A percentile compares a stretch with the other conserved stretches of the same genome.
phyloP scores from a whole-genome alignment of 345 rosid species.

The Populus davidiana region DNA sequence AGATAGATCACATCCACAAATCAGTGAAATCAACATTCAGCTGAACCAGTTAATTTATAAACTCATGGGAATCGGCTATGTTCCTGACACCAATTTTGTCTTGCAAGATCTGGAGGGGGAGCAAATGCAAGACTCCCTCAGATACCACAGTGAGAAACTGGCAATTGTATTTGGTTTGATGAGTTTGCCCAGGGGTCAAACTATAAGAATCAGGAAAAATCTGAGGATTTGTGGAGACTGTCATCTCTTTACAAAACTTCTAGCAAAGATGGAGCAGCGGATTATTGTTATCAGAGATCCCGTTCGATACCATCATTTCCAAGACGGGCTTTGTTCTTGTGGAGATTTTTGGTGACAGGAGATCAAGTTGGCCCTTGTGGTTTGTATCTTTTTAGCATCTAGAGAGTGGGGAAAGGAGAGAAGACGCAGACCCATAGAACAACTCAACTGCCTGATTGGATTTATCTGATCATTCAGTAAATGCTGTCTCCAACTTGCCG shows the following conservation, averaged over 20 bases:
- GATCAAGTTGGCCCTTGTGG: not conserved
- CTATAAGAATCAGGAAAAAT: slow-evolving; percentile 61
- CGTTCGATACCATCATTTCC: slow-evolving; percentile 61
- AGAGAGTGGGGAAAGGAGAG: not conserved
- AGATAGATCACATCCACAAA: slow-evolving; percentile 59
- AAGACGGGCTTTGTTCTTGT: slow-evolving; percentile 58
- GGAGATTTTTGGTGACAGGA: slow-evolving; percentile 58
- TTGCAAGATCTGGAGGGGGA: slow-evolving; percentile 70
- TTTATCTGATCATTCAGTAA: no score
- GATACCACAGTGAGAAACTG: slow-evolving; percentile 64
- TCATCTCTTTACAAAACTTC: slow-evolving; percentile 58
- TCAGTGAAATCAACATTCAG: slow-evolving; percentile 36
- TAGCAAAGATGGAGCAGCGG: slow-evolving; percentile 47
- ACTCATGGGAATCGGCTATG: slow-evolving; percentile 50
- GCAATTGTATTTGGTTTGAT: slow-evolving; percentile 52
- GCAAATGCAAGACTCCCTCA: slow-evolving; percentile 60
- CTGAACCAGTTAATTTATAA: slow-evolving; percentile 38
- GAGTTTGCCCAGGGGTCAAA: slow-evolving; percentile 30
- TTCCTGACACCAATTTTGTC: slow-evolving; percentile 60
- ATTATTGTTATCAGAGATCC: slow-evolving; percentile 60
- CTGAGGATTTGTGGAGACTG: slow-evolving; percentile 69
- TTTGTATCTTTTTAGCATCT: not conserved
- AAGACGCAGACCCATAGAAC: no score
- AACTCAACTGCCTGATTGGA: no score
- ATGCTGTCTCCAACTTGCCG: no score